Percentiles rank a stretch among this genome's conserved stretches.
These are phyloP conservation scores for Elsinoe perseae DNA, from an alignment of 2,329 filamentous ascomycete genomes.

Conservation along the genomic window DNA sequence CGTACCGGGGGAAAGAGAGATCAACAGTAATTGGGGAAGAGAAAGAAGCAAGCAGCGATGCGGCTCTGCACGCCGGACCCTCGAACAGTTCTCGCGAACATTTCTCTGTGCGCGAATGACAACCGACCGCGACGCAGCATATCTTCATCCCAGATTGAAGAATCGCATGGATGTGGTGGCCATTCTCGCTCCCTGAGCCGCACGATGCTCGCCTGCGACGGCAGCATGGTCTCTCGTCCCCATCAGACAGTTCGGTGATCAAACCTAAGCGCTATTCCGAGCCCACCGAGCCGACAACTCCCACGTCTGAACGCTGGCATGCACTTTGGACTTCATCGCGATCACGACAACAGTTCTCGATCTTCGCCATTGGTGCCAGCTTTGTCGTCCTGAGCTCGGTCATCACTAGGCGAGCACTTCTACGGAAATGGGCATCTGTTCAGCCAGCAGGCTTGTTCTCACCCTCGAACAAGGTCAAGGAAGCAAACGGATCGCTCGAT, in stretches of 20 bases:
- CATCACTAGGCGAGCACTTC: constrained; percentile 56
- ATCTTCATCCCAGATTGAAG: not conserved
- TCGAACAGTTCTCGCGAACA: not conserved
- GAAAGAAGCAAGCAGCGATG: no score
- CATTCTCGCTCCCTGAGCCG: constrained; percentile 10
- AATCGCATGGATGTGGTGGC: constrained; percentile 8
- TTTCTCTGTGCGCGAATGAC: not conserved
- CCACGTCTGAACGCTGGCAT: constrained; percentile 10
- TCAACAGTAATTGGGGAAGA: no score
- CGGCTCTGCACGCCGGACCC: not conserved
- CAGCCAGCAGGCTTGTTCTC: constrained; percentile 63
- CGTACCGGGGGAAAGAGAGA: not conserved
- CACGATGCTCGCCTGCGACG: constrained; percentile 3
- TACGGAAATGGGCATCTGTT: constrained; percentile 52
- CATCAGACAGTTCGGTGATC: not conserved
- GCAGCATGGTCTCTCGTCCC: not conserved
- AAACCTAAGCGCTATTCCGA: constrained; percentile 7
- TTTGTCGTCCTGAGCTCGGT: constrained; percentile 67
- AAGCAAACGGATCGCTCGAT: constrained; percentile 59
- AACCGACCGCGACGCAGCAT: not conserved
- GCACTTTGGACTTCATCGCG: constrained; percentile 20
- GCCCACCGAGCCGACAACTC: not conserved
- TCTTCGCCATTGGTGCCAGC: constrained; percentile 66
- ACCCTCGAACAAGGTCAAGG: constrained; percentile 47
- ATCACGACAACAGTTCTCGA: constrained; percentile 27